Conservation (phyloP, 305 asterid species). For the Euphrasia arctica region DNA sequence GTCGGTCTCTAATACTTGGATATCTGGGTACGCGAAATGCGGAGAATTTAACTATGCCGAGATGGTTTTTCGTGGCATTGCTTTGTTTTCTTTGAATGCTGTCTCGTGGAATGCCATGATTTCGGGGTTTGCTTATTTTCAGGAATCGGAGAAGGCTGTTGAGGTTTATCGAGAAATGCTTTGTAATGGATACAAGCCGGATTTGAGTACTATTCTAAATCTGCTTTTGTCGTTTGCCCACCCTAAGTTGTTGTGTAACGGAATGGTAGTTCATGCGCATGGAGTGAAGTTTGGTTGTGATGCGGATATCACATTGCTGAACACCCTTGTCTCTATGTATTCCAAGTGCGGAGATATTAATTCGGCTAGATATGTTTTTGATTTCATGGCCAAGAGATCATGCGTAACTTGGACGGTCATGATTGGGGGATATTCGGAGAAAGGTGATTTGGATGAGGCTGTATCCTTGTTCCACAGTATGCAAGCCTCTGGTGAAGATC, state of each 20-base stretch:
- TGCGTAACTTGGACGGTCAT: constrained; percentile 65
- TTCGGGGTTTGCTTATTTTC: constrained; percentile 46
- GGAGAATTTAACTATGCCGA: constrained; percentile 41
- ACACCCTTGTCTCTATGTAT: constrained; percentile 59
- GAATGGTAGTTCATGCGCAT: constrained; percentile 54
- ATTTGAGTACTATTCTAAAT: constrained; percentile 54
- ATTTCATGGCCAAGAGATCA: constrained; percentile 43
- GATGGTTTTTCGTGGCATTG: constrained; percentile 50
- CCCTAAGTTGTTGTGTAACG: constrained; percentile 36
- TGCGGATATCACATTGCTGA: constrained; percentile 40
- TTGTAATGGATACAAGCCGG: constrained; percentile 42
- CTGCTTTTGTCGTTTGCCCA: constrained; percentile 47
- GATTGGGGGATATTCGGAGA: constrained; percentile 59
- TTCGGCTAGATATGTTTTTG: constrained; percentile 47
- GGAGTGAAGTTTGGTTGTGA: constrained; percentile 50
- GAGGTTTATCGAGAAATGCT: constrained; percentile 46
- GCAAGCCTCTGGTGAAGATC: constrained; percentile 51
- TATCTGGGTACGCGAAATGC: constrained; percentile 58
- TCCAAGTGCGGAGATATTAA: constrained; percentile 50
- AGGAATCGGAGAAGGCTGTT: constrained; percentile 41
- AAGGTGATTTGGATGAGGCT: constrained; percentile 51
- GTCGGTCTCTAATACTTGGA: constrained; percentile 61
- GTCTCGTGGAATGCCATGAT: constrained; percentile 73
- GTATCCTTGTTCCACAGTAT: constrained; percentile 43
- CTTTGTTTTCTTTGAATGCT: constrained; percentile 30